Evolutionary conservation across 495 filamentous ascomycete species (phyloP).

Genomic region (Aspergillus homomorphus): DNA sequence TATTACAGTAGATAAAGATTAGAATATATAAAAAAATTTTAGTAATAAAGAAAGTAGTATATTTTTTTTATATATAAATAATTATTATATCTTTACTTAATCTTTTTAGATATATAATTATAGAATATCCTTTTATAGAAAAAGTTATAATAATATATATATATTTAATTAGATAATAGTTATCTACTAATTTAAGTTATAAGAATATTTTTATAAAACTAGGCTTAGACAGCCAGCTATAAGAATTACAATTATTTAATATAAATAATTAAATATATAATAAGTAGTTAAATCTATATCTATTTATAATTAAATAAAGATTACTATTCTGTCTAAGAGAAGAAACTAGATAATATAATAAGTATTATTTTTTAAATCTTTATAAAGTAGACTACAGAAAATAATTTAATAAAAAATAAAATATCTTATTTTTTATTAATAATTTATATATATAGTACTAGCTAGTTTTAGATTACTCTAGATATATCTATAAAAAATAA

Average conservation of each 20-base stretch:
- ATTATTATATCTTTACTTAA: background rate
- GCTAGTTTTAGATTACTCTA: background rate
- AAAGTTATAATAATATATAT: background rate
- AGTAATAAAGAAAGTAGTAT: background rate
- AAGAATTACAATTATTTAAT: background rate
- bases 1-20: background rate
- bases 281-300: background rate
- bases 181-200: background rate
- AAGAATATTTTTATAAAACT: background rate
- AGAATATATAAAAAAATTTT: background rate
- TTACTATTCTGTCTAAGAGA: background rate
- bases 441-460: background rate
- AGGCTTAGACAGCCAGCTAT: background rate
- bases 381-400: background rate
- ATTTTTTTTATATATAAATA: background rate
- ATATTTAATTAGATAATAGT: background rate
- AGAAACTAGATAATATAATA: background rate
- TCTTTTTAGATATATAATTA: background rate
- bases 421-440: background rate
- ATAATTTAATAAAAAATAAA: background rate
- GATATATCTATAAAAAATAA: background rate
- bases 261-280: background rate
- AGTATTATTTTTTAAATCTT: background rate
- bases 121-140: background rate
- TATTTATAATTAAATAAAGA: background rate